Evolutionary conservation across 2,329 filamentous ascomycete species (phyloP).

Genomic region (Zasmidium citrigriseum): DNA sequence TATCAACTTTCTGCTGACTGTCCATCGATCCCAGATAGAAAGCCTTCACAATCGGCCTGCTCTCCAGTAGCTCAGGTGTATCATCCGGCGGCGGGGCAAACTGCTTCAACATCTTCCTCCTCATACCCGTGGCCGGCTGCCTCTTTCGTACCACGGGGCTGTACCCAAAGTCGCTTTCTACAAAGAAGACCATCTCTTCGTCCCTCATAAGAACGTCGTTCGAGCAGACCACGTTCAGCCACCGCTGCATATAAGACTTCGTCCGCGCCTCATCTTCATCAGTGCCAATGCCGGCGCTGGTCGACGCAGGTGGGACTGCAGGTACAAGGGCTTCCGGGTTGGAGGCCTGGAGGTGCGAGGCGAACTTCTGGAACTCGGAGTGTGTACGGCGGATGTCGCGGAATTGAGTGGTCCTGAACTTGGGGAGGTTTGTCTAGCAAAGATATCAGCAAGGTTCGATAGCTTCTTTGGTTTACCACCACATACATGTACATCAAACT

Average conservation of each 20-base stretch:
- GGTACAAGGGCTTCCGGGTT: slow-evolving; percentile 95
- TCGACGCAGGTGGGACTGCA: slow-evolving; percentile 90
- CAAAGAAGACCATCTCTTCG: slow-evolving; percentile 95
- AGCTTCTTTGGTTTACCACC: background rate
- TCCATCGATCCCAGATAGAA: slow-evolving; percentile 97
- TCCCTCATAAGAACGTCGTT: slow-evolving; percentile 93
- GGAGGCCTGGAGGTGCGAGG: slow-evolving; percentile 92
- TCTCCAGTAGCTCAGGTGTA: slow-evolving; percentile 88
- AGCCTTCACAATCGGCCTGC: slow-evolving; percentile 86
- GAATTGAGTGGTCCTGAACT: slow-evolving; percentile 96
- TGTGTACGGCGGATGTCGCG: slow-evolving; percentile 94
- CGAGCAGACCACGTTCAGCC: slow-evolving; percentile 90
- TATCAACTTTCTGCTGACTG: slow-evolving; percentile 93
- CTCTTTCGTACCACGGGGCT: slow-evolving; percentile 93
- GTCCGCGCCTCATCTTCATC: slow-evolving; percentile 92
- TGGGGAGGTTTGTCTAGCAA: slow-evolving; percentile 92
- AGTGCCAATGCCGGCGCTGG: slow-evolving; percentile 89
- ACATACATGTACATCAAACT: slow-evolving; percentile 94
- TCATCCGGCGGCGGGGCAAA: slow-evolving; percentile 97
- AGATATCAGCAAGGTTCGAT: background rate
- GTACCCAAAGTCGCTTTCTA: slow-evolving; percentile 99
- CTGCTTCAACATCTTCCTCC: slow-evolving; percentile 94
- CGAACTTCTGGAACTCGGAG: slow-evolving; percentile 94
- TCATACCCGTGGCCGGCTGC: slow-evolving; percentile 93
- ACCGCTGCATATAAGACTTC: slow-evolving; percentile 86